Evolutionary conservation across 345 rosid genomes (phyloP), one percentile per base, ranked within the genome.

Genomic region (Barbarea vulgaris): DNA sequence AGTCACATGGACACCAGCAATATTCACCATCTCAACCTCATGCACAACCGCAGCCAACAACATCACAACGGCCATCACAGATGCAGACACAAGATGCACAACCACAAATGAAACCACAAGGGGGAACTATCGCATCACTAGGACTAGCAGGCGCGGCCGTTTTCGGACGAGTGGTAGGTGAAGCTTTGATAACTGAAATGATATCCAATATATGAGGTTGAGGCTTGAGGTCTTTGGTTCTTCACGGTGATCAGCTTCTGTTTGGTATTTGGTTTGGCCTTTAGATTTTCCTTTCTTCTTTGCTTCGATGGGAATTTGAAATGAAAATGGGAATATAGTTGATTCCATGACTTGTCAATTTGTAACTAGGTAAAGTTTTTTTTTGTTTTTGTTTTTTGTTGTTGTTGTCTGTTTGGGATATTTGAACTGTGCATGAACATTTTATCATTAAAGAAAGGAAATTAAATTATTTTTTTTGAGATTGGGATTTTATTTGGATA

Each of bases 131-230:
- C 3, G 42, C 82, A 50, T 58, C 70, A 3, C 7, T 66, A 81
- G 91, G 91, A 41, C 31, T 82, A 52, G n/a, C n/a, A n/a, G 96
- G 96, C 12, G 85, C 89, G 0, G 93, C 88, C 4, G 57, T 83
- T 79, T 53, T 84, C 0, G 93, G 93, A 36, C 88, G 91, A 61
- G 73, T 77, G 10, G 27, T 90, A 0, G 93, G 93, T 5, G 93
- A 90, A 64, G 77, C 88, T 70, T 52, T 90, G 66, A 57, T 85
- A 4, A 86, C 85, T 59, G 91, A 84, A 17, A 51, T 87, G 82
- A 83, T 88, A 7, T 89, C 92, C 0, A 91, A 87, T 66, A 9
- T 33, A 3, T 7, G 58, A 66, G 44, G 18, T 65, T 31, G 12
- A 15, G 28, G 79, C 12, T 19, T 66, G 13, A 31, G 19, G 19